Evolutionary conservation across 441 rosid genomes (phyloP), one percentile per base, ranked within the genome.

Genomic region (Macaranga tanarius): DNA sequence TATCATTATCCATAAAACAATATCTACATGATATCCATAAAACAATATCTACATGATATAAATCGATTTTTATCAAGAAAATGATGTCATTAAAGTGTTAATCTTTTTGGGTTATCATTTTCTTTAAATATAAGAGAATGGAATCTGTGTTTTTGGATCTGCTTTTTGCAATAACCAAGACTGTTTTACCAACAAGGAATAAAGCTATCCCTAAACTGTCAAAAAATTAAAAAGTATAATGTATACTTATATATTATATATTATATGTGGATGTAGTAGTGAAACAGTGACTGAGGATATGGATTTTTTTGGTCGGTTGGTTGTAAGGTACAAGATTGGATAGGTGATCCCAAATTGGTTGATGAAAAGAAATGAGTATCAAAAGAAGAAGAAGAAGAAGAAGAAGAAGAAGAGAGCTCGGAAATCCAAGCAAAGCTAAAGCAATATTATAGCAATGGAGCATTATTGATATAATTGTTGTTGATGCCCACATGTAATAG

Each of bases 161-260:
- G 81, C 88, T 88, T 88, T 67, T 87, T 84, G 77, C 79, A 73
- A 56, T 67, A 76, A 83, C 80, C 87, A 83, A 84, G 74, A 75
- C 77, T 68, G 66, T 67, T 75, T 72, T 31, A 66, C 78, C 64
- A 77, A 73, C 79, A 79, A 73, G 85, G 85, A 84, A 79, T 87
- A 83, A 87, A 87, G 87, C 72, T 74, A 72, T 70, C 63, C 71
- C 75, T 74, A 42, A 50, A 70, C 71, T 73, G 77, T 79, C 77
- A 59, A 77, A 77, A 80, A 82, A 85, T 77, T 81, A 48, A 23
- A 20, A 42, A 10, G 47, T 11, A 42, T 42, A 42, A 2, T 1
- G 1, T 7, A 10, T 42, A 42, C 8, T 5, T 7, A 8, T 42
- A 0, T 76, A 63, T 63, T 62, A 75, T 73, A 65, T 73, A 71